Evolutionary conservation across 1,284 basidiomycete species (phyloP).

Genomic region (Meripilus lineatus): DNA sequence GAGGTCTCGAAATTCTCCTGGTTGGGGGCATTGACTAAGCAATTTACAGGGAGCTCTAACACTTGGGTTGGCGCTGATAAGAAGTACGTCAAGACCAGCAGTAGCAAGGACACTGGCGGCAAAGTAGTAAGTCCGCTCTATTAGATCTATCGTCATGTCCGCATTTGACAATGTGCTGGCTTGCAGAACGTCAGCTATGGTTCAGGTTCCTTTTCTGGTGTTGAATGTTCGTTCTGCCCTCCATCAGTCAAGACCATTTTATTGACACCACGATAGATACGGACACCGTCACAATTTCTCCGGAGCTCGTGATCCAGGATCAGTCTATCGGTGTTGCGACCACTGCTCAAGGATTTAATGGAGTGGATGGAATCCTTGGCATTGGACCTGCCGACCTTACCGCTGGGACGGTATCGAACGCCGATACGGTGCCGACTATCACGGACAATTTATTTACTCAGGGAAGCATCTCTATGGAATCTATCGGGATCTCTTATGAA

Average conservation of each 20-base stretch:
- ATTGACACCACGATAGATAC: conserved; percentile 25
- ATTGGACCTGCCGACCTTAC: conserved; percentile 52
- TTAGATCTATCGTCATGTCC: not conserved
- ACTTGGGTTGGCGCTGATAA: conserved; percentile 52
- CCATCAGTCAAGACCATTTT: not conserved
- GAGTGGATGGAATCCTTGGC: conserved; percentile 52
- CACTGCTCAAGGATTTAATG: conserved; percentile 34
- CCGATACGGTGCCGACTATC: conserved; percentile 29
- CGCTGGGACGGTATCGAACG: conserved; percentile 25
- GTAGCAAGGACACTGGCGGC: conserved; percentile 39
- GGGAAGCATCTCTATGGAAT: conserved; percentile 36
- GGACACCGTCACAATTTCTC: conserved; percentile 42
- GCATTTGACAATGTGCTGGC: not conserved
- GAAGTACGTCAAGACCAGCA: conserved; percentile 35
- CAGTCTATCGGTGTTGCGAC: conserved; percentile 52
- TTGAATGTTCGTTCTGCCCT: conserved; percentile 35
- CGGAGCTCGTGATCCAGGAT: conserved; percentile 36
- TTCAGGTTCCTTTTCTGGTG: conserved; percentile 45
- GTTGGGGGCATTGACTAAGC: not conserved
- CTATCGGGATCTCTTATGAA: conserved; percentile 47
- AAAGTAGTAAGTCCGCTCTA: conserved; percentile 29
- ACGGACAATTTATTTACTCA: conserved; percentile 35
- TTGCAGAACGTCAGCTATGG: conserved; percentile 43
- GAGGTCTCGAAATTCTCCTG: not conserved
- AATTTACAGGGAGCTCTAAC: conserved; percentile 29